Conservation (phyloP, 768 basidiomycete genomes). For the Mrakia hoshinonis region DNA sequence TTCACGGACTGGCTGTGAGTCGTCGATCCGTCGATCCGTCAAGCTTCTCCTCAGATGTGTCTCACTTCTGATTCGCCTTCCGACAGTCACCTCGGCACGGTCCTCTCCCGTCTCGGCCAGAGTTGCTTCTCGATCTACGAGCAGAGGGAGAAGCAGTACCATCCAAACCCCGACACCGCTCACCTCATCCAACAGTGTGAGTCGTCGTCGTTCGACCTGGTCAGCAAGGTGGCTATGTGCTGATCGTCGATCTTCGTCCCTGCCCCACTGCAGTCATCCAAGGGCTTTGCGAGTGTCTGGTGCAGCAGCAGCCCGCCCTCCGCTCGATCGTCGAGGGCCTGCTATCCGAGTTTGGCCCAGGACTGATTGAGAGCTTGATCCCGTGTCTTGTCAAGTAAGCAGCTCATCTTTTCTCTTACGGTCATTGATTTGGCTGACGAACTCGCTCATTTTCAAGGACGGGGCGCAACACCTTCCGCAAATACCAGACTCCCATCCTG, state of each 20-base stretch:
- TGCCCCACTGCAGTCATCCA: not conserved
- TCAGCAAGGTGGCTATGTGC: not conserved
- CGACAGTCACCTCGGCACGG: not conserved
- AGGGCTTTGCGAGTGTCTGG: constrained; percentile 1
- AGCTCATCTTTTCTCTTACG: not conserved
- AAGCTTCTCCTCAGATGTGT: not conserved
- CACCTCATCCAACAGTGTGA: not conserved
- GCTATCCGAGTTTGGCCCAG: not conserved
- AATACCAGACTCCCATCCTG: not conserved
- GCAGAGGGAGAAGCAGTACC: not conserved
- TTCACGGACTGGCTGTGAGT: constrained; percentile 9
- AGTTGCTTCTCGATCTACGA: not conserved
- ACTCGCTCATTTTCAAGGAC: not conserved
- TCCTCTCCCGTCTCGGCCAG: not conserved
- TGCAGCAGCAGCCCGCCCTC: not conserved
- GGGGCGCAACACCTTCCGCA: not conserved
- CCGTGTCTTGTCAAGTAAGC: not conserved
- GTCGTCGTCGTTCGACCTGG: not conserved
- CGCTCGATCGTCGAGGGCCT: not conserved
- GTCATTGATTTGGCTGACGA: not conserved
- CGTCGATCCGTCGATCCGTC: not conserved
- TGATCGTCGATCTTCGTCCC: not conserved
- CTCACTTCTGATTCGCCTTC: too few relatives aligned
- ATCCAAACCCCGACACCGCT: not conserved
- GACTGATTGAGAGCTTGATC: not conserved